Evolutionary conservation across 208 protist species (phyloP).

Genomic region (Balamuthia mandrillaris): DNA sequence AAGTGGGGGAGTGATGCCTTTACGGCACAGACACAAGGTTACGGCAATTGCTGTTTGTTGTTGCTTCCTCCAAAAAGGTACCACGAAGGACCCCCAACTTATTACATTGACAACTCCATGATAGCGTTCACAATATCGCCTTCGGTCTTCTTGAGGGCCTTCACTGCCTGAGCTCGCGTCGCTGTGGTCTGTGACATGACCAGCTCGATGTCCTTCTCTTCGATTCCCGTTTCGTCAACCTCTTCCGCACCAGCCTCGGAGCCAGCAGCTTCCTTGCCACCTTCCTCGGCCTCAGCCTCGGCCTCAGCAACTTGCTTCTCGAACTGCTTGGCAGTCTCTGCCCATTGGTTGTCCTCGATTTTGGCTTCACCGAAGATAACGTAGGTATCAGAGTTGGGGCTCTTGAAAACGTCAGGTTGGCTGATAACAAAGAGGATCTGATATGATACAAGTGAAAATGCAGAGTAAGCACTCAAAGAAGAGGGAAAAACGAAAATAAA

Average conservation of each 20-base stretch:
- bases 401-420: constrained; percentile 93
- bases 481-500: constrained; percentile 3
- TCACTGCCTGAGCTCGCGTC: constrained; percentile 63
- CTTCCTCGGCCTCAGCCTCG: not conserved
- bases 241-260: constrained; percentile 55
- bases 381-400: constrained; percentile 90
- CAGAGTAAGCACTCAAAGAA: not conserved
- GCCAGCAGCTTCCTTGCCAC: constrained; percentile 24
- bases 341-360: constrained; percentile 79
- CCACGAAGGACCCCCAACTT: not conserved
- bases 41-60: no score
- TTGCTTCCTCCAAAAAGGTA: no score
- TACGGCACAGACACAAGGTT: not conserved
- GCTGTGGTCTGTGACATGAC: constrained; percentile 73
- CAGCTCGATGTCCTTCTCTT: constrained; percentile 77
- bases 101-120: constrained; percentile 60
- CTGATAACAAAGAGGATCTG: constrained; percentile 86
- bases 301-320: not conserved
- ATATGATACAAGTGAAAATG: not conserved
- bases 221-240: constrained; percentile 73
- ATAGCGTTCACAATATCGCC: constrained; percentile 82
- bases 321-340: constrained; percentile 48
- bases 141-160: constrained; percentile 72
- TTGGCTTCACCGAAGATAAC: constrained; percentile 95
- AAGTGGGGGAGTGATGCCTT: not conserved